These are phyloP conservation scores for Podaxis sp. DNA, from an alignment of 768 basidiomycete genomes.

Conservation along the genomic window DNA sequence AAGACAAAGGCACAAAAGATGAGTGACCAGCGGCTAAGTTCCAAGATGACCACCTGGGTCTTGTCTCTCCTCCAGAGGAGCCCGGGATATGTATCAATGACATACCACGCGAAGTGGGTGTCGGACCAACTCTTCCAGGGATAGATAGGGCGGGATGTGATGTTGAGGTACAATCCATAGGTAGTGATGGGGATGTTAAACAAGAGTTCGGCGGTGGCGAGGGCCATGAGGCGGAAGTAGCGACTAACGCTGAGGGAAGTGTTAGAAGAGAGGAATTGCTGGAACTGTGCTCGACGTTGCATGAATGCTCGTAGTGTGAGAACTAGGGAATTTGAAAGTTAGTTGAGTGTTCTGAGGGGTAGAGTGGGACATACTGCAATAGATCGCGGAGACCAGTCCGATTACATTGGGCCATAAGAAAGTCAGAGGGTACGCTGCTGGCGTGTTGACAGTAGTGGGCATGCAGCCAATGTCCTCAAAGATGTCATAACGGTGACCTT, in stretches of 20 bases:
- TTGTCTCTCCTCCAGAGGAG: constrained; percentile 33
- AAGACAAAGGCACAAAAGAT: constrained; percentile 46
- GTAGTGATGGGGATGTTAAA: not conserved
- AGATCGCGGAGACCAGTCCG: not conserved
- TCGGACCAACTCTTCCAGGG: constrained; percentile 33
- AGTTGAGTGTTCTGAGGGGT: too few species aligned
- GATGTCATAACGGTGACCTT: constrained; percentile 27
- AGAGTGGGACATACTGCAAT: not conserved
- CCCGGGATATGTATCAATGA: constrained; percentile 17
- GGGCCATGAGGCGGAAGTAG: not conserved
- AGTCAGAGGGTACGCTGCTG: not conserved
- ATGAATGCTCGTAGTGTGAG: not conserved
- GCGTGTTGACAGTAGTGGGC: constrained; percentile 14
- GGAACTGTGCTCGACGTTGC: not conserved
- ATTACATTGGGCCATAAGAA: not conserved
- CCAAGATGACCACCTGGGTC: constrained; percentile 22
- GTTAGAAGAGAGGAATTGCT: not conserved
- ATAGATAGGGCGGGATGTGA: constrained; percentile 10
- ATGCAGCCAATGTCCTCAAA: constrained; percentile 18
- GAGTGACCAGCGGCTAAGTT: constrained; percentile 41
- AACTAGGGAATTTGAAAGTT: not conserved
- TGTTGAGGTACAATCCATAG: not conserved
- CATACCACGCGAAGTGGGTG: constrained; percentile 27
- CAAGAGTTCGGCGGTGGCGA: not conserved
- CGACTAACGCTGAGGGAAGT: not conserved